Conservation (phyloP, 495 filamentous ascomycete species). For the Talaromyces borbonicus region DNA sequence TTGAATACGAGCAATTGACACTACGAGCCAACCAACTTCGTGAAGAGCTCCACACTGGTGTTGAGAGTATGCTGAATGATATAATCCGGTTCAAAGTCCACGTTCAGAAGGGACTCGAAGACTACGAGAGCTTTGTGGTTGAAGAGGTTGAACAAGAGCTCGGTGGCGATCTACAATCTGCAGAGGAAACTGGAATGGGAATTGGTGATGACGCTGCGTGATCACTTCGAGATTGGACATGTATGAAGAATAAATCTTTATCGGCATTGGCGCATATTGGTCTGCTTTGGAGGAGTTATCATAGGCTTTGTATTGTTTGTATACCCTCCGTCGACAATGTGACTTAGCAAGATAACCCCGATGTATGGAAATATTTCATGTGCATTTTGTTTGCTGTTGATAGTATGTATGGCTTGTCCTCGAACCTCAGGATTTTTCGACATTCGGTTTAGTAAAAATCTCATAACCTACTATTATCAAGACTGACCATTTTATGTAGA, state of each 20-base stretch:
- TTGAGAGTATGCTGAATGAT: slow-evolving; percentile 92
- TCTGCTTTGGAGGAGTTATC: not conserved
- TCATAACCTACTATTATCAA: too few relatives aligned
- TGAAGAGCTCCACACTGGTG: slow-evolving; percentile 90
- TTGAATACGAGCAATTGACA: slow-evolving; percentile 91
- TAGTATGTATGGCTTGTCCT: too few relatives aligned
- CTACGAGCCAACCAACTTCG: slow-evolving; percentile 73
- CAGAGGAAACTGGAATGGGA: slow-evolving; percentile 16
- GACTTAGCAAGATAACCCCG: slow-evolving; percentile 5
- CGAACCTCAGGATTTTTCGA: too few relatives aligned
- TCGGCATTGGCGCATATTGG: slow-evolving; percentile 3
- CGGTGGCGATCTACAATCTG: slow-evolving; percentile 33
- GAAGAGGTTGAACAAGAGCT: slow-evolving; percentile 84
- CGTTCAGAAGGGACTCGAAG: slow-evolving; percentile 80
- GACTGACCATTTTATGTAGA: too few relatives aligned
- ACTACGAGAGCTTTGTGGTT: slow-evolving; percentile 84
- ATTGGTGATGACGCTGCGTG: not conserved
- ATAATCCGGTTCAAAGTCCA: slow-evolving; percentile 98
- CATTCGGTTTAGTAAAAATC: too few relatives aligned
- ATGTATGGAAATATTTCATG: slow-evolving; percentile 1
- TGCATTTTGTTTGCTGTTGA: not conserved
- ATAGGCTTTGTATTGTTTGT: slow-evolving; percentile 4
- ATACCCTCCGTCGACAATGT: slow-evolving; percentile 2
- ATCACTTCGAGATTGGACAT: not conserved
- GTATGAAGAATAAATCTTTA: not conserved